These are phyloP conservation scores for Agrocybe chaxingu DNA, from an alignment of 768 basidiomycete species.

Conservation along the genomic window DNA sequence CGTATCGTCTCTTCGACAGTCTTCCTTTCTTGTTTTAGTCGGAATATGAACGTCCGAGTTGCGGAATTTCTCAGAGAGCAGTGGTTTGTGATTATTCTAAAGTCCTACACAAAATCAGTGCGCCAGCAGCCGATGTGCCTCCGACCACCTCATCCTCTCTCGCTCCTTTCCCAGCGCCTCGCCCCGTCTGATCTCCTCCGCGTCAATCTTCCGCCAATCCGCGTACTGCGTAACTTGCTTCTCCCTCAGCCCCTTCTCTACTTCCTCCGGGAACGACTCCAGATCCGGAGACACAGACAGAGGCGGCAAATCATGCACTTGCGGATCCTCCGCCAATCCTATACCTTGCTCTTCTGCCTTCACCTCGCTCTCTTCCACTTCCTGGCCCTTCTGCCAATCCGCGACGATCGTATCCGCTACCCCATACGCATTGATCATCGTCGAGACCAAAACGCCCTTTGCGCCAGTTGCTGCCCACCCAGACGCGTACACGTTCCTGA, in stretches of 20 bases:
- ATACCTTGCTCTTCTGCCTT: too few species aligned
- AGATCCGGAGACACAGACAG: conserved; percentile 35
- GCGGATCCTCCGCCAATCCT: conserved; percentile 6
- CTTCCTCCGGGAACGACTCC: conserved; percentile 48
- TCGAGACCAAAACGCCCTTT: conserved; percentile 85
- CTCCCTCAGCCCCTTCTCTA: conserved; percentile 36
- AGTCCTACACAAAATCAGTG: too few species aligned
- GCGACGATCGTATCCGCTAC: conserved; percentile 68
- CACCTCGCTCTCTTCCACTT: conserved; percentile 1
- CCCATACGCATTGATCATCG: conserved; percentile 89
- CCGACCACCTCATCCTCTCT: conserved; percentile 73
- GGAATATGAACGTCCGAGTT: too few species aligned
- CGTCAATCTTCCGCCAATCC: conserved; percentile 75
- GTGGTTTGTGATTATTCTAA: too few species aligned
- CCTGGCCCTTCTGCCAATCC: conserved; percentile 37
- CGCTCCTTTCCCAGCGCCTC: conserved; percentile 60
- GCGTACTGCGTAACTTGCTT: conserved; percentile 56
- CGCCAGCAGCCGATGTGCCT: conserved; percentile 26
- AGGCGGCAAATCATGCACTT: conserved; percentile 13
- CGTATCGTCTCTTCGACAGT: too few species aligned
- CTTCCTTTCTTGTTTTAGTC: too few species aligned
- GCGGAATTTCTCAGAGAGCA: too few species aligned
- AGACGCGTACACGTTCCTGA: conserved; percentile 78
- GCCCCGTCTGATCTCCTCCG: conserved; percentile 67
- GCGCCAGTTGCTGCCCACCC: conserved; percentile 95